Percentiles rank a stretch among this genome's conserved stretches.
Evolutionary conservation across 73 alveolate species (phyloP).

Genomic region (Effrenium voratum): DNA sequence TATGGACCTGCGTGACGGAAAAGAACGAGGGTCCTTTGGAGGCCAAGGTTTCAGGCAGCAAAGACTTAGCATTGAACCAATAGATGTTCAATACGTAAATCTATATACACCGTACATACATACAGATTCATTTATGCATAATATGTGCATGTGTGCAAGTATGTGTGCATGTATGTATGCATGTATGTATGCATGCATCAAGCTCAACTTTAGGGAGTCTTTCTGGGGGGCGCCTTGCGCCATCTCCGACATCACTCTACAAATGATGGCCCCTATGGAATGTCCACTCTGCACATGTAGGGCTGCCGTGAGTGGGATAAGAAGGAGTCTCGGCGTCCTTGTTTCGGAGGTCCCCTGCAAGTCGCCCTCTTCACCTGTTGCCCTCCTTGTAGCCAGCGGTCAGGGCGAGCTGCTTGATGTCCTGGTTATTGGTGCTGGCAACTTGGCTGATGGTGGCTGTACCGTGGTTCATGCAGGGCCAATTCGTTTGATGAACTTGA

Average conservation of each 20-base stretch:
- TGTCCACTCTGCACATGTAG: not conserved
- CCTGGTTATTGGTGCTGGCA: too few relatives aligned
- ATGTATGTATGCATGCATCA: not conserved
- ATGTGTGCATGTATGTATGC: not conserved
- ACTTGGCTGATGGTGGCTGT: too few relatives aligned
- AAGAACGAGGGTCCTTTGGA: not conserved
- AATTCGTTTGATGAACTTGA: too few relatives aligned
- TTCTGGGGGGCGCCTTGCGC: not conserved
- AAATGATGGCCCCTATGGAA: not conserved
- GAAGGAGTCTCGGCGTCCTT: too few relatives aligned
- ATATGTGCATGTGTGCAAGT: too few relatives aligned
- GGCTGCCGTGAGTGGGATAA: too few relatives aligned
- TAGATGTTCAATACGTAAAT: too few relatives aligned
- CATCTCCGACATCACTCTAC: too few relatives aligned
- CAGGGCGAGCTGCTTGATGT: not conserved
- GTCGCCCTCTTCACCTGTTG: too few relatives aligned
- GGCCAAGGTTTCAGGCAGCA: not conserved
- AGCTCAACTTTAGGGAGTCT: not conserved
- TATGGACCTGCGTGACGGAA: not conserved
- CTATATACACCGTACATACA: not conserved
- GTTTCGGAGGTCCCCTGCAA: too few relatives aligned
- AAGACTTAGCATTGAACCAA: too few relatives aligned
- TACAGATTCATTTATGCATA: not conserved
- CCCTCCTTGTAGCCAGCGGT: not conserved
- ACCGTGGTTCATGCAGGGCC: too few relatives aligned